Evolutionary conservation across 495 filamentous ascomycete genomes (phyloP).

Genomic region (Venustampulla echinocandica): DNA sequence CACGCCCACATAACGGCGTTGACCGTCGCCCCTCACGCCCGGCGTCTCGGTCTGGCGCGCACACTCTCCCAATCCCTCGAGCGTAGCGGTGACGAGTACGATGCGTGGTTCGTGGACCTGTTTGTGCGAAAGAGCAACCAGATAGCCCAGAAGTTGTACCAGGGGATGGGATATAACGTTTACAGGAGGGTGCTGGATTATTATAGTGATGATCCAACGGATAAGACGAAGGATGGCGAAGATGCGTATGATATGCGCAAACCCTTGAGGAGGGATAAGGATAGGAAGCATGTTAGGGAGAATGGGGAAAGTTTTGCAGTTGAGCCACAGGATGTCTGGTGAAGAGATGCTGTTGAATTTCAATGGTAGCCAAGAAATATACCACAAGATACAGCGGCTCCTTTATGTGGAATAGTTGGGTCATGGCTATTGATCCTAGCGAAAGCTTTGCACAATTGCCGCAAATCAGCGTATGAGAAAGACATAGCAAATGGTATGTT

Average conservation of each 20-base stretch:
- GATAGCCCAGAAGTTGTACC: slow-evolving; percentile 80
- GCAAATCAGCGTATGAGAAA: too few species aligned
- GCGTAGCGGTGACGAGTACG: slow-evolving; percentile 61
- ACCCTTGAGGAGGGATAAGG: slow-evolving; percentile 73
- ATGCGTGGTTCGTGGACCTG: slow-evolving; percentile 92
- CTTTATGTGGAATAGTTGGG: too few species aligned
- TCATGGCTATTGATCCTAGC: too few species aligned
- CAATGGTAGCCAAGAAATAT: too few species aligned
- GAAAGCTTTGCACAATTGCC: too few species aligned
- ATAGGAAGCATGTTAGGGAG: slow-evolving; percentile 64
- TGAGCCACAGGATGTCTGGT: slow-evolving; percentile 80
- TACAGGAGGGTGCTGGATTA: slow-evolving; percentile 84
- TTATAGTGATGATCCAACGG: slow-evolving; percentile 70
- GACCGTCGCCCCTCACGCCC: slow-evolving; percentile 79
- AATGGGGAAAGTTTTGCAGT: slow-evolving; percentile 77
- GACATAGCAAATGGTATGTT: too few species aligned
- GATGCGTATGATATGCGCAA: slow-evolving; percentile 98
- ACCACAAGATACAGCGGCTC: too few species aligned
- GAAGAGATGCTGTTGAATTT: too few species aligned
- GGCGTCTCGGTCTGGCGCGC: slow-evolving; percentile 77
- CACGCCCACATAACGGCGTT: slow-evolving; percentile 96
- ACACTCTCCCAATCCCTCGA: slow-evolving; percentile 72
- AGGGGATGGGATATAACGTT: slow-evolving; percentile 79
- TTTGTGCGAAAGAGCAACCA: slow-evolving; percentile 86
- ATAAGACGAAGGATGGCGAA: slow-evolving; percentile 43